Evolutionary conservation across 2,329 filamentous ascomycete genomes (phyloP), one percentile per base, ranked within the genome.

Genomic region (Lithohypha guttulata): DNA sequence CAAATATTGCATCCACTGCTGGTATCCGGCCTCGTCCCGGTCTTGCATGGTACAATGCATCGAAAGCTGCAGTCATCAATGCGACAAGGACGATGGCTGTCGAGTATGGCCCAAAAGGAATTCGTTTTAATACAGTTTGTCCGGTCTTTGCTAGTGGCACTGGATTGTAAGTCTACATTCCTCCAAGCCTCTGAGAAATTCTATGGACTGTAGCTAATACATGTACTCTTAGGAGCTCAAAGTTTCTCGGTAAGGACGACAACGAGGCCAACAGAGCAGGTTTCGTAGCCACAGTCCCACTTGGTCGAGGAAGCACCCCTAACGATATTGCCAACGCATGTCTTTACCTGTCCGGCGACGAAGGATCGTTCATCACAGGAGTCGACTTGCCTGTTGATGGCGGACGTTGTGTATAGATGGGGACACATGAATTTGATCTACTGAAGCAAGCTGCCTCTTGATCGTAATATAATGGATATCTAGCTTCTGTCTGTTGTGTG

Each of bases 51-150:
- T 50, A 49, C 18, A 81, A 81, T 52, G 75, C 77, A 1, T 74
- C 70, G 29, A 83, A 83, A 55, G 77, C 72, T 0, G 78, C 78
- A 1, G 71, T 79, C 8, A 70, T 70, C 49, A 79, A 71, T 34
- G 74, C 73, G 7, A 78, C 74, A 2, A 78, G 76, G 59, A 71
- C 71, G 8, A 67, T 87, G 48, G 82, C 81, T 1, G 76, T 80
- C 1, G 81, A 86, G 56, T 86, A 81, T 50, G 82, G 77, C 0
- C 70, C 74, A 0, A 71, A 81, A 39, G 70, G 82, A 48, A 83
- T 87, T 47, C 72, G 81, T 0, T 78, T 86, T 51, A 84, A 84
- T 46, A 70, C 73, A 2, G 74, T 86, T 10, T 81, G 77, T 32
- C 81, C 80, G 0, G 69, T 84, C 0, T 65, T 84, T 1, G 35